Conservation (phyloP, 176 grass and related monocot genomes). For the Elymus sibiricus region DNA sequence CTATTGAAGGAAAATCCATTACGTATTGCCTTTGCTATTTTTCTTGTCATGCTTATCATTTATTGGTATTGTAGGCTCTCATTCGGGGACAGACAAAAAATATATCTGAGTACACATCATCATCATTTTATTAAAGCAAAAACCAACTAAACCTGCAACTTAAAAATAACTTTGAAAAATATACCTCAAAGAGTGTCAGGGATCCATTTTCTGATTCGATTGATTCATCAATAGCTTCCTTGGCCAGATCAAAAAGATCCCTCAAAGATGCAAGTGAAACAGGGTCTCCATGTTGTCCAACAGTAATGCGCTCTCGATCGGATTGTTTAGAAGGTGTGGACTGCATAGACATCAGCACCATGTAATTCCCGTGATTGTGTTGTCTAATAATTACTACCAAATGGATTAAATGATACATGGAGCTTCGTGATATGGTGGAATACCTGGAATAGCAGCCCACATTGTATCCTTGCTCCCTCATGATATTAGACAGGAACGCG, state of each 20-base stretch:
- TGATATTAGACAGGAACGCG: too few species aligned
- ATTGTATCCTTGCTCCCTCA: conserved; percentile 72
- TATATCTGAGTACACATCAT: neutral
- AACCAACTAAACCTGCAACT: neutral
- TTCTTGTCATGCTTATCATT: too few species aligned
- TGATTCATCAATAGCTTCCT: conserved; percentile 68
- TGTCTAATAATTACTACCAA: neutral
- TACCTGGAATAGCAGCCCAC: conserved; percentile 93
- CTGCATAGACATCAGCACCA: conserved; percentile 35
- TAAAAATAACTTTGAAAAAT: neutral
- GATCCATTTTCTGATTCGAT: conserved; percentile 64
- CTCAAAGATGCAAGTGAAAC: conserved; percentile 53
- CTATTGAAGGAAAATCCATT: neutral
- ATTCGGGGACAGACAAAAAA: neutral
- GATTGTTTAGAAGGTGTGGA: conserved; percentile 74
- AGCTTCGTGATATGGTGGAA: neutral
- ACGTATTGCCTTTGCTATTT: too few species aligned
- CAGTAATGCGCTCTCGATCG: conserved; percentile 55
- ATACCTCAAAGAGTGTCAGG: conserved; percentile 55
- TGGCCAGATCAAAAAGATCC: conserved; percentile 48
- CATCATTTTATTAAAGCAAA: neutral
- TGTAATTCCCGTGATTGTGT: neutral
- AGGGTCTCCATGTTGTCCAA: neutral
- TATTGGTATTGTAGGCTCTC: too few species aligned
- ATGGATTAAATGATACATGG: neutral